Percentiles rank a stretch among this genome's conserved stretches.
Conservation (phyloP, 2,329 filamentous ascomycete genomes). For the Ophiostoma sp. region DNA sequence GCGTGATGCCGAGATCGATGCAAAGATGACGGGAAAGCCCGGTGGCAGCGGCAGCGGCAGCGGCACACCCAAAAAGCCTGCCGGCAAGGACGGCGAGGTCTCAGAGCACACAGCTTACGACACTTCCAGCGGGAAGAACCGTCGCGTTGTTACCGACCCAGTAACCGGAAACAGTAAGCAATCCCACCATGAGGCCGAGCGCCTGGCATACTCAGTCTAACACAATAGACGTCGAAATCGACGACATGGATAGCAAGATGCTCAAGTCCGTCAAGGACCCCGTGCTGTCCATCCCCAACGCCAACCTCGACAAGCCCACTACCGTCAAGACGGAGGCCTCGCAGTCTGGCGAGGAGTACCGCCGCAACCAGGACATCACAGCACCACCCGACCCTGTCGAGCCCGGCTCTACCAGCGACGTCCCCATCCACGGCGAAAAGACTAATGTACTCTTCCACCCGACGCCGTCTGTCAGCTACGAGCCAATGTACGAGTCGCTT, state of each 20-base stretch:
- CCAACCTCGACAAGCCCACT: constrained; percentile 72
- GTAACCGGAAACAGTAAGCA: constrained; percentile 61
- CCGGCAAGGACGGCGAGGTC: constrained; percentile 36
- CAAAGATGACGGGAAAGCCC: constrained; percentile 29
- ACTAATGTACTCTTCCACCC: constrained; percentile 95
- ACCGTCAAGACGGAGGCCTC: constrained; percentile 64
- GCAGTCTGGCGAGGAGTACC: constrained; percentile 75
- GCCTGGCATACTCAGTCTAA: neutral
- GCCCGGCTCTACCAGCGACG: constrained; percentile 78
- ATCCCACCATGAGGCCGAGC: neutral
- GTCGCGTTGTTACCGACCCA: constrained; percentile 77
- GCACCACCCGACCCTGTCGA: constrained; percentile 83
- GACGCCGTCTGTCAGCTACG: constrained; percentile 81
- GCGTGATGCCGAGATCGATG: constrained; percentile 66
- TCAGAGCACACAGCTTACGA: constrained; percentile 44
- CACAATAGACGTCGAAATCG: constrained; percentile 65
- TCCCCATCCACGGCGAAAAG: constrained; percentile 93
- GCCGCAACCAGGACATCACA: constrained; percentile 77
- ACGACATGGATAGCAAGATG: constrained; percentile 57
- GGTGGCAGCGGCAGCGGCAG: neutral
- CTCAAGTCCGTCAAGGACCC: constrained; percentile 68
- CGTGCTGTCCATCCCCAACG: constrained; percentile 77
- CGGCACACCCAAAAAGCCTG: neutral
- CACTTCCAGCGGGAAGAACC: constrained; percentile 38
- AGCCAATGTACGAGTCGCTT: constrained; percentile 74